phyloP scores from a whole-genome alignment of 129 eudicot genomes.

The Gnaphalium uliginosum region DNA sequence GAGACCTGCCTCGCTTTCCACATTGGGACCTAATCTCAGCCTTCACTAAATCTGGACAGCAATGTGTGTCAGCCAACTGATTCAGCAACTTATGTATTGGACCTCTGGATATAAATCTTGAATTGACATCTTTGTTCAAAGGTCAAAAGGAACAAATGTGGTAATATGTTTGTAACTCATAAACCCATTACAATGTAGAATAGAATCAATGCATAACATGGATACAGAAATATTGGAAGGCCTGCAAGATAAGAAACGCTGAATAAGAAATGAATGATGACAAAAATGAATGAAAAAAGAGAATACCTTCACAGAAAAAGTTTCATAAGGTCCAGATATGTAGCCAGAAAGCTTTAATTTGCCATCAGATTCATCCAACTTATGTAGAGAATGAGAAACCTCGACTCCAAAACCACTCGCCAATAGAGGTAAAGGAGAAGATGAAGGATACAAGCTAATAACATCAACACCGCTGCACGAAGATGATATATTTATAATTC shows the following conservation, averaged over 20 bases:
- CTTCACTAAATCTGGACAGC: slow-evolving; percentile 36
- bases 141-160: slow-evolving; percentile 44
- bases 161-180: background rate
- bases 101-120: slow-evolving; percentile 74
- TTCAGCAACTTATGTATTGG: slow-evolving; percentile 79
- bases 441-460: slow-evolving; percentile 58
- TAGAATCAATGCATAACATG: slow-evolving; percentile 29
- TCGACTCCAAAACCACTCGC: slow-evolving; percentile 61
- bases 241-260: slow-evolving; percentile 62
- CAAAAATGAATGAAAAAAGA: slow-evolving; percentile 11
- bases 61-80: slow-evolving; percentile 58
- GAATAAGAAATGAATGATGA: slow-evolving; percentile 27
- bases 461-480: slow-evolving; percentile 73
- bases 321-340: slow-evolving; percentile 61
- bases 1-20: slow-evolving; percentile 58
- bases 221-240: slow-evolving; percentile 91
- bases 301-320: slow-evolving; percentile 59
- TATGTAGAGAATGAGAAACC: slow-evolving; percentile 40
- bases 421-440: slow-evolving; percentile 76
- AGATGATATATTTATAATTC: slow-evolving; percentile 5
- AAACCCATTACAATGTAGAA: slow-evolving; percentile 12
- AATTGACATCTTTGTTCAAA: slow-evolving; percentile 65
- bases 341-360: slow-evolving; percentile 72
- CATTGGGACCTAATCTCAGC: slow-evolving; percentile 35
- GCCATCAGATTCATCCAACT: slow-evolving; percentile 54